These are phyloP conservation scores for Saccharomyces hybrid DNA, from an alignment of 1,139 yeast species.

Conservation along the genomic window DNA sequence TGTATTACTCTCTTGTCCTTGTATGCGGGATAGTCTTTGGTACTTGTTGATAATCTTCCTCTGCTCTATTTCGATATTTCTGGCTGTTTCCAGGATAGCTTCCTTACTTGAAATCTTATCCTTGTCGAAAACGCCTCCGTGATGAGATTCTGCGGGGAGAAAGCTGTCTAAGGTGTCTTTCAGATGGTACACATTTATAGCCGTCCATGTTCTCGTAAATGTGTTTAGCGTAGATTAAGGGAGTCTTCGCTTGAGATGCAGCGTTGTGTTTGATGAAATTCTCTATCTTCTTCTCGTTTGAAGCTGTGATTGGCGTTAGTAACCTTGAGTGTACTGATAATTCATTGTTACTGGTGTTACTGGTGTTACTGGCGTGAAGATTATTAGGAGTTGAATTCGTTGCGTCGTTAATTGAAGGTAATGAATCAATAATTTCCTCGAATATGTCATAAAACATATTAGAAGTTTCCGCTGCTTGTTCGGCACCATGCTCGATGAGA, in stretches of 20 bases:
- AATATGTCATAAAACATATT: constrained; percentile 21
- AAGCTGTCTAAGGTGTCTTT: neutral
- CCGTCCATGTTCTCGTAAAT: constrained; percentile 26
- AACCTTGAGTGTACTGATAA: neutral
- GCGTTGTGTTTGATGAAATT: neutral
- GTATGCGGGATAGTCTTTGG: neutral
- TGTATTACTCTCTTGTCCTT: neutral
- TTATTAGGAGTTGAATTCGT: neutral
- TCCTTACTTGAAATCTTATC: neutral
- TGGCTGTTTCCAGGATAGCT: neutral
- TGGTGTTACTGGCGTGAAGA: neutral
- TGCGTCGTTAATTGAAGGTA: constrained; percentile 5
- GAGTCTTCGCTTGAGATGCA: constrained; percentile 18
- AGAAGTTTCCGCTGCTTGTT: constrained; percentile 18
- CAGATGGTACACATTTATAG: constrained; percentile 25
- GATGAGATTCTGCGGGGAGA: neutral
- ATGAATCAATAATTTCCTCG: constrained; percentile 19
- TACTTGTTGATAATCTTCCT: neutral
- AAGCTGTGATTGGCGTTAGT: constrained; percentile 3
- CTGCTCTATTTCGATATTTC: neutral
- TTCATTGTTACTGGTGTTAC: too few relatives aligned
- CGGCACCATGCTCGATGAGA: constrained; percentile 30
- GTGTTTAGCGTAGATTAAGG: constrained; percentile 27
- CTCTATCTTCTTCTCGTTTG: neutral
- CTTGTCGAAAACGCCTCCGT: neutral